Evolutionary conservation across 1,139 yeast species (phyloP).

Genomic region (Blastobotrys indianensis): DNA sequence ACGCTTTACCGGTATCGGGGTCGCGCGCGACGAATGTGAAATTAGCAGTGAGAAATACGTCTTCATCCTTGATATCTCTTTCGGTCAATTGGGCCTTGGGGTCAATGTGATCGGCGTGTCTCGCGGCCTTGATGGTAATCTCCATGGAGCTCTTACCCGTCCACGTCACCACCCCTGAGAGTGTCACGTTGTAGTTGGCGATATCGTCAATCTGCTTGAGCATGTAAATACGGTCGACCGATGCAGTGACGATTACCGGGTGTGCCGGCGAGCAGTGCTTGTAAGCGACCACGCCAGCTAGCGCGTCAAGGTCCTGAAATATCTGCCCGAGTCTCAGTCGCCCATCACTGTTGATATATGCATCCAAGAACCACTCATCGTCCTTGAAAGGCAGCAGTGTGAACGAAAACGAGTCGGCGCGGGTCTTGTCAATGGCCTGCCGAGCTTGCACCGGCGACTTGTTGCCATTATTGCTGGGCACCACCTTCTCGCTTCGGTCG

Average conservation of each 20-base stretch:
- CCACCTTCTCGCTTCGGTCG: too few relatives aligned
- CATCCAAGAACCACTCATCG: slow-evolving; percentile 76
- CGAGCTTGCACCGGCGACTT: slow-evolving; percentile 47
- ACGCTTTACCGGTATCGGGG: slow-evolving; percentile 80
- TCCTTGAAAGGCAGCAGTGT: slow-evolving; percentile 76
- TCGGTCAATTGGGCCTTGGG: slow-evolving; percentile 30
- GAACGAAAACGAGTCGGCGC: slow-evolving; percentile 70
- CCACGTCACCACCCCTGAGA: slow-evolving; percentile 89
- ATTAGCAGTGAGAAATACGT: slow-evolving; percentile 72
- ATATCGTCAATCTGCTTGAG: slow-evolving; percentile 79
- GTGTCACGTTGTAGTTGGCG: slow-evolving; percentile 63
- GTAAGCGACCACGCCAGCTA: slow-evolving; percentile 84
- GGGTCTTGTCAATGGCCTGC: slow-evolving; percentile 63
- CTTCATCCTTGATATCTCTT: slow-evolving; percentile 41
- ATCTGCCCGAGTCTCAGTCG: slow-evolving; percentile 85
- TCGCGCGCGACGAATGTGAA: slow-evolving; percentile 95
- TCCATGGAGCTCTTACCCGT: slow-evolving; percentile 95
- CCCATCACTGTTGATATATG: slow-evolving; percentile 84
- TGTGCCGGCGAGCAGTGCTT: slow-evolving; percentile 85
- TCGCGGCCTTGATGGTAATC: slow-evolving; percentile 81
- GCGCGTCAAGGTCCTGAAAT: slow-evolving; percentile 84
- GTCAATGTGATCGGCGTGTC: slow-evolving; percentile 50
- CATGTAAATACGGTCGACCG: slow-evolving; percentile 87
- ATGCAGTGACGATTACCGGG: slow-evolving; percentile 90
- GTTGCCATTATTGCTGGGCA: too few relatives aligned